Base-by-base conservation (phyloP, 148 eudicot genomes). In the Camellia granthamiana region DNA sequence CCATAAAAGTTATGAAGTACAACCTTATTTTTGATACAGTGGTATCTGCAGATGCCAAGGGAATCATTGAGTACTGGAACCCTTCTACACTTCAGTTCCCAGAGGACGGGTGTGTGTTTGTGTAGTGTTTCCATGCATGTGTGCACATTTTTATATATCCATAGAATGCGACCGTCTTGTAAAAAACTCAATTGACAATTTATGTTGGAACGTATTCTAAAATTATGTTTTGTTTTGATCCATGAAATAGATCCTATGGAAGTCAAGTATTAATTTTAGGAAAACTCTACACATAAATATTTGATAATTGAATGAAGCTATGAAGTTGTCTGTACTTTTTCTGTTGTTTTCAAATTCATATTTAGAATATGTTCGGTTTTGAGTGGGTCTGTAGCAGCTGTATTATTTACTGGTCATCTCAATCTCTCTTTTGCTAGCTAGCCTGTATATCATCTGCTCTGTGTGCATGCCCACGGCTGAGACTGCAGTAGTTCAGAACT, bases 41-140 rank as follows among this genome's bases (percentile, higher is more conserved):
- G 73, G 87, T 96, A 80, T 96, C 99, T 82, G 92, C 88, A 46
- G 99, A 96, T 86, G 88, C 83, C 59, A 92, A 88, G 84, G 99
- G 99, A 83, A 88, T 96, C 70, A 87, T 96, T 69, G 99, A 96
- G 86, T 96, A 93, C 81, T 96, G 99, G 99, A 81, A 89, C 81
- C 90, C 99, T 74, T 80, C 83, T 14, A 88, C 98, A 18, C 95
- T 96, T 79, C 78, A 88, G 84, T 92, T 96, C 84, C 97, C 98
- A 2, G 98, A 92, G 64, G 84, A 83, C 55, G 91, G 91, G 99
- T 96, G 75, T 18, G 85, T 73, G 58, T 78, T 56, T 46, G 49
- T 49, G 12, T 69, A 47, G 41, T 54, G 54, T 61, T 15, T 69
- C 60, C 43, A 51, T 15, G n/a, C 71, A 42, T 30, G 19, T 42